Base-by-base conservation (phyloP, 1,139 yeast genomes). In the Protomyces inundatus region DNA sequence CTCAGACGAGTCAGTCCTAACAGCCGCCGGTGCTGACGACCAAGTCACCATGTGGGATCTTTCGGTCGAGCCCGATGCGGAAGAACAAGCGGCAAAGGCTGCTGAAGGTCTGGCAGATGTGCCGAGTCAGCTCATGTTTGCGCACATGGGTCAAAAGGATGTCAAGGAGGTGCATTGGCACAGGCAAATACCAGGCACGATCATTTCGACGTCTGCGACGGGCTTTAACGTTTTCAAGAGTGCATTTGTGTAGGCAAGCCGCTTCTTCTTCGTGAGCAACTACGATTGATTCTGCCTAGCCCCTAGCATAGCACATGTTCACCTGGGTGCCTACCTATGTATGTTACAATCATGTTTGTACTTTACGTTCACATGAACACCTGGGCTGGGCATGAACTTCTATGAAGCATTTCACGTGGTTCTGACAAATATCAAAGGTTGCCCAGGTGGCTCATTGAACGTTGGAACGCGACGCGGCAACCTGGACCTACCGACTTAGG, bases 161-260 rank as follows among this genome's bases (percentile, higher is more conserved):
- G 97, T 93, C 64, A 93, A 93, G 79, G 99, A 93, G 75, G 97
- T 91, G 53, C 89, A 96, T 77, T 93, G 98, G 98, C 97, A 93
- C 76, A 84, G 80, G 73, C 98, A 95, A 77, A 89, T 95, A 68
- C 98, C 98, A 3, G 98, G 98, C 55, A 87, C 95, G 71, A 81
- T 95, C 74, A 90, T 90, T 14, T 86, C 96, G 70, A 93, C 98
- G 3, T 98, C 98, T 69, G 87, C 95, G 53, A 98, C 91, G 71
- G 98, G 98, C 54, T 81, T 93, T 75, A 88, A 90, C 72, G 80
- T 93, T 61, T 93, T 98, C 97, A 93, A 93, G 79, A 91, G 98
- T 16, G 62, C 62, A 1, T 42, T 42, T 42, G 32, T 42, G 10
- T 42, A 42, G 48, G 10, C 16, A 36, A 23, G 23, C 23, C 1